Percentiles rank a stretch among this genome's conserved stretches.
Evolutionary conservation across 2,329 filamentous ascomycete genomes (phyloP).

Genomic region (Xylaria sp.): DNA sequence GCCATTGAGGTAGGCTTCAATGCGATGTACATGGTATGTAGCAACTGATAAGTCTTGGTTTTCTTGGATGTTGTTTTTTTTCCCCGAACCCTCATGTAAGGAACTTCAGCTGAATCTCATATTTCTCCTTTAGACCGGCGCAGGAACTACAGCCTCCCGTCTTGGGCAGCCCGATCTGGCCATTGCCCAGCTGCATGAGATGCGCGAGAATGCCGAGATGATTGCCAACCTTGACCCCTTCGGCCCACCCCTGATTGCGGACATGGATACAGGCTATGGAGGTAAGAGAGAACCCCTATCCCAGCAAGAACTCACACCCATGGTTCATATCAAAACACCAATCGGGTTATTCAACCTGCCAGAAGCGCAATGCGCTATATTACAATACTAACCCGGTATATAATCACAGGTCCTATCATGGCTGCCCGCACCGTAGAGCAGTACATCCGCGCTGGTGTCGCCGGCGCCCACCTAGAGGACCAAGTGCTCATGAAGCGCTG

Average conservation of each 20-base stretch:
- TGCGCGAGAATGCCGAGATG: slow-evolving; percentile 49
- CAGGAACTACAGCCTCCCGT: slow-evolving; percentile 49
- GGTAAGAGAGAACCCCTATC: slow-evolving; percentile 32
- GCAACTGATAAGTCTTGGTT: not conserved
- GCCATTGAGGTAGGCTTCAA: slow-evolving; percentile 45
- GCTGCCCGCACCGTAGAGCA: slow-evolving; percentile 39
- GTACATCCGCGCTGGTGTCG: slow-evolving; percentile 50
- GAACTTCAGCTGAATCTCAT: slow-evolving; percentile 7
- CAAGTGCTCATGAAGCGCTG: slow-evolving; percentile 57
- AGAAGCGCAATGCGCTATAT: not conserved
- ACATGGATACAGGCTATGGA: slow-evolving; percentile 51
- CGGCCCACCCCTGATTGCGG: slow-evolving; percentile 45
- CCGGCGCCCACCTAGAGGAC: slow-evolving; percentile 33
- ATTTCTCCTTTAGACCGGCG: slow-evolving; percentile 38
- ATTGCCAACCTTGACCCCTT: slow-evolving; percentile 45
- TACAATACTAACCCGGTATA: slow-evolving; percentile 9
- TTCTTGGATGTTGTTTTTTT: not conserved
- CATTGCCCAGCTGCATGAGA: slow-evolving; percentile 46
- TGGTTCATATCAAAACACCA: not conserved
- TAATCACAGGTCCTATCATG: slow-evolving; percentile 34
- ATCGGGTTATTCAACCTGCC: too few species aligned
- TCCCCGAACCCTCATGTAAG: not conserved
- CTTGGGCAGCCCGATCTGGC: slow-evolving; percentile 47
- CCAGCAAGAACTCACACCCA: not conserved
- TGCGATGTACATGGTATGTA: slow-evolving; percentile 45